Base-by-base conservation (phyloP, 805 yeast genomes). In the Saccharomycopsis sp. region DNA sequence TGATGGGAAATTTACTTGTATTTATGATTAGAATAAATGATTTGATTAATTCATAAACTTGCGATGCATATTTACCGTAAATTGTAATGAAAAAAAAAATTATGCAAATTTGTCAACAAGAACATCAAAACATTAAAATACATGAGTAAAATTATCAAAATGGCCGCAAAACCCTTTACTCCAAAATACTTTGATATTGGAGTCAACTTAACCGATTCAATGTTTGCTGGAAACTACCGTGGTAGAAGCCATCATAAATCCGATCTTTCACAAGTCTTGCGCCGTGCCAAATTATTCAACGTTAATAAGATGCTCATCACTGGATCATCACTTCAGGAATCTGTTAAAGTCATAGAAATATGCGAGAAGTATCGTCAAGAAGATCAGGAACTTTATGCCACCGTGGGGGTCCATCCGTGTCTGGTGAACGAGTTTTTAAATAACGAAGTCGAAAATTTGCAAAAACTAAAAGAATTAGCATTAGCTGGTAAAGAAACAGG, bases 321-420 rank as follows among this genome's bases (percentile, higher is more conserved):
- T 0, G 96, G 96, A 0, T 79, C 95, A 0, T 74, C 81, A 2
- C 62, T 86, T 5, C 53, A 57, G 1, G 96, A 89, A 51, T 75
- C 88, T 17, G 51, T 56, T 27, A 62, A 65, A n/a, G 81, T 87
- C 5, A 57, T 83, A 14, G 69, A 66, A 13, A 53, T 88, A 23
- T 76, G 82, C 30, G 47, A 54, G 2, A 45, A 57, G 37, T 58
- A 61, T 41, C 61, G 62, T 3, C 13, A 29, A 36, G 3, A 42
- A 44, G 18, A 58, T 48, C n/a, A 23, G 8, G 44, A 46, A 8
- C 55, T 78, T 23, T 70, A 62, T 45, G 74, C 82, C 19, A 92
- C 98, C 0, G 88, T 78, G 2, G 98, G 99, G 10, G 94, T 89
- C 2, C 99, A 92, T 62, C 99, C 99, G 0, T 89, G 98, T 59